Evolutionary conservation across 306 rosid species (phyloP).

Genomic region (Cucurbita ficifolia): DNA sequence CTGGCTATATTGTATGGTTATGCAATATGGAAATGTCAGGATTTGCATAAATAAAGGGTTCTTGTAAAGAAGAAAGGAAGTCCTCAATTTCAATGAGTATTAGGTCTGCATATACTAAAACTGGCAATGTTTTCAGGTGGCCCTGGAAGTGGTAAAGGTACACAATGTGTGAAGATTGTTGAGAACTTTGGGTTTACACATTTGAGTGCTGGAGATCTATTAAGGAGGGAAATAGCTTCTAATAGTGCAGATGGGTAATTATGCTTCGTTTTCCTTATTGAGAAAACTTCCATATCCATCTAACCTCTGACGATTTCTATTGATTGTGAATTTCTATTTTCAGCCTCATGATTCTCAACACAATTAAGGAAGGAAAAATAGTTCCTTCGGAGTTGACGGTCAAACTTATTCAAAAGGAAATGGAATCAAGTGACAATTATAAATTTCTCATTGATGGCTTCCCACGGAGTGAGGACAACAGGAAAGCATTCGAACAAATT

Average conservation of each 20-base stretch:
- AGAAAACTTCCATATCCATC: constrained; percentile 3
- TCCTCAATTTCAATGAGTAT: neutral
- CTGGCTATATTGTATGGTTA: neutral
- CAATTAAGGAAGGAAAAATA: constrained; percentile 69
- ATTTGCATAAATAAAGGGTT: neutral
- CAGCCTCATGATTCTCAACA: constrained; percentile 63
- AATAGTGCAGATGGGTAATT: constrained; percentile 59
- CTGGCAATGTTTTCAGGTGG: constrained; percentile 44
- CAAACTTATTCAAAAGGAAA: constrained; percentile 60
- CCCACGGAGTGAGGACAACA: constrained; percentile 85
- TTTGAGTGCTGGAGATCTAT: constrained; percentile 91
- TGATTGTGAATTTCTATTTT: constrained; percentile 18
- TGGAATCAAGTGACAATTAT: constrained; percentile 43
- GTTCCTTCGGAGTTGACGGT: constrained; percentile 87
- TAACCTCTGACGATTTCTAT: neutral
- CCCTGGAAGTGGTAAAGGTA: constrained; percentile 94
- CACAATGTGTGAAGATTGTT: constrained; percentile 76
- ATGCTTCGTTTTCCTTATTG: constrained; percentile 9
- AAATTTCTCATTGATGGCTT: constrained; percentile 88
- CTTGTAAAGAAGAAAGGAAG: neutral
- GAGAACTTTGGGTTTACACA: constrained; percentile 73
- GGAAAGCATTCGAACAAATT: constrained; percentile 58
- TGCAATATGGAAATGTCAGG: neutral
- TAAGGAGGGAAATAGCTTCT: constrained; percentile 67
- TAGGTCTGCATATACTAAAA: neutral